These are phyloP conservation scores for Setomelanomma holmii DNA, from an alignment of 2,329 filamentous ascomycete genomes.

Conservation along the genomic window DNA sequence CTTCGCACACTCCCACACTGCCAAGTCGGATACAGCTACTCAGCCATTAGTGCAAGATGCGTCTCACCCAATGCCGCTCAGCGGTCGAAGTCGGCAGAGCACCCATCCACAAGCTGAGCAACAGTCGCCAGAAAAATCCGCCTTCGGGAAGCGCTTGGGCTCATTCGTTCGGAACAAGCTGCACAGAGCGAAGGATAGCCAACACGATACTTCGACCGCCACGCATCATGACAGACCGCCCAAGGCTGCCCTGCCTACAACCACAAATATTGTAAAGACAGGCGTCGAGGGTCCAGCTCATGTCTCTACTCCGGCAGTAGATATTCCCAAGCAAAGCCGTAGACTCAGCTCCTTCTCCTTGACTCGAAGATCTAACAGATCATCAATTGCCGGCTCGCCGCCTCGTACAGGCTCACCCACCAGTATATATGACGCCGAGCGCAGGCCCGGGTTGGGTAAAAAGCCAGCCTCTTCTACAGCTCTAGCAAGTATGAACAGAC, in stretches of 20 bases:
- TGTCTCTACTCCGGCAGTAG: slow-evolving; percentile 28
- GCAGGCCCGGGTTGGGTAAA: slow-evolving; percentile 18
- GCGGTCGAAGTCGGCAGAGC: not conserved
- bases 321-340: slow-evolving; percentile 32
- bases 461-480: slow-evolving; percentile 39
- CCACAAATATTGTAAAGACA: slow-evolving; percentile 36
- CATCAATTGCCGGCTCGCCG: slow-evolving; percentile 47
- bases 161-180: slow-evolving; percentile 42
- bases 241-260: slow-evolving; percentile 13
- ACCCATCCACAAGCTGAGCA: slow-evolving; percentile 10
- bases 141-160: slow-evolving; percentile 40
- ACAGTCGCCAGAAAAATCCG: slow-evolving; percentile 32
- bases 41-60: slow-evolving; percentile 10
- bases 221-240: slow-evolving; percentile 5
- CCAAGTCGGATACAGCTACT: slow-evolving; percentile 8
- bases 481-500: slow-evolving; percentile 35
- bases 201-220: slow-evolving; percentile 2
- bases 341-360: slow-evolving; percentile 49
- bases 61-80: not conserved
- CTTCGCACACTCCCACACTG: slow-evolving; percentile 23
- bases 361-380: slow-evolving; percentile 46
- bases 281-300: slow-evolving; percentile 36
- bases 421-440: slow-evolving; percentile 31
- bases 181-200: slow-evolving; percentile 17
- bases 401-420: slow-evolving; percentile 45